Evolutionary conservation across 106 monocot species (phyloP).

Genomic region (Apostasia ramifera): DNA sequence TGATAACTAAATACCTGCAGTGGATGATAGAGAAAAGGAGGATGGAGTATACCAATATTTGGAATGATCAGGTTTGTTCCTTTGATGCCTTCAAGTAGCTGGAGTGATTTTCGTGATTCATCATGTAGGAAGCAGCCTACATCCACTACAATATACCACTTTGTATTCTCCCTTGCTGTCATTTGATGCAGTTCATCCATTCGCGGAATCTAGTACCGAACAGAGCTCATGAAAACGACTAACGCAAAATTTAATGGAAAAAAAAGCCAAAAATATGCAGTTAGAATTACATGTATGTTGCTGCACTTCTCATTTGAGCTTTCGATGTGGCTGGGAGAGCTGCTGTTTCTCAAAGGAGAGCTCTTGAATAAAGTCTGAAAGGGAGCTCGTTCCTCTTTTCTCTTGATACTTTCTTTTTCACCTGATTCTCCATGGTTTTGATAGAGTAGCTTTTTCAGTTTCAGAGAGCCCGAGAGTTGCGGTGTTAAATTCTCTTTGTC

Average conservation of each 20-base stretch:
- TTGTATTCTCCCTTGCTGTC: slow-evolving; percentile 29
- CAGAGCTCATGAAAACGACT: not conserved
- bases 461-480: slow-evolving; percentile 4
- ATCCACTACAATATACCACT: slow-evolving; percentile 81
- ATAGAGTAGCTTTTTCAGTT: slow-evolving; percentile 12
- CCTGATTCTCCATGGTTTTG: slow-evolving; percentile 2
- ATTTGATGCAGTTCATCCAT: slow-evolving; percentile 10
- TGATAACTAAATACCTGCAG: not conserved
- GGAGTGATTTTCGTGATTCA: slow-evolving; percentile 72
- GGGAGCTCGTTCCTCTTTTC: slow-evolving; percentile 29
- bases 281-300: not conserved
- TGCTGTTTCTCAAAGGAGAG: slow-evolving; percentile 16
- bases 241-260: not conserved
- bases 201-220: slow-evolving; percentile 12
- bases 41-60: slow-evolving; percentile 52
- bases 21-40: not conserved
- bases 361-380: slow-evolving; percentile 25
- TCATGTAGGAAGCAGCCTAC: slow-evolving; percentile 56
- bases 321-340: not conserved
- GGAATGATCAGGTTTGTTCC: slow-evolving; percentile 85
- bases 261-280: no score
- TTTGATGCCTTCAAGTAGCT: slow-evolving; percentile 73
- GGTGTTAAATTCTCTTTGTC: slow-evolving; percentile 31
- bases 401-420: slow-evolving; percentile 21
- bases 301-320: not conserved